These are phyloP conservation scores for Colletotrichum cereale DNA, from an alignment of 2,329 filamentous ascomycete species.

Conservation along the genomic window DNA sequence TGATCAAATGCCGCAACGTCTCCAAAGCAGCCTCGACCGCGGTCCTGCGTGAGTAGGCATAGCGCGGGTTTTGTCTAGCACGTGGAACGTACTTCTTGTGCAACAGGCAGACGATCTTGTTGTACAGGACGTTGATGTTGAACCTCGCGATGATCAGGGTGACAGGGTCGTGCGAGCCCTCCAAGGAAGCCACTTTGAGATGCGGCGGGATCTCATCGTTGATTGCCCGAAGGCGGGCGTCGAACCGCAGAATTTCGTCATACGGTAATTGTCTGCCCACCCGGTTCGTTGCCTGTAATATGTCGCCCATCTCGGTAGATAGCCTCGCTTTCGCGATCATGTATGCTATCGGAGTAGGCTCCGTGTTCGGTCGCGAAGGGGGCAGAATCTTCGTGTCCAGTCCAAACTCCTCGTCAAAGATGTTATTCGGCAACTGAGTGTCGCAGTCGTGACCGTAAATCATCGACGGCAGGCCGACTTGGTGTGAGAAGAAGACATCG, in stretches of 20 bases:
- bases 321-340: slow-evolving; percentile 81
- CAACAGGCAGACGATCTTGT: slow-evolving; percentile 89
- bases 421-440: slow-evolving; percentile 79
- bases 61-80: slow-evolving; percentile 82
- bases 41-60: slow-evolving; percentile 84
- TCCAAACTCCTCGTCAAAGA: slow-evolving; percentile 85
- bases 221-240: slow-evolving; percentile 71
- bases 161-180: slow-evolving; percentile 83
- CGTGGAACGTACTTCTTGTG: slow-evolving; percentile 89
- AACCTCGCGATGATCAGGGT: slow-evolving; percentile 89
- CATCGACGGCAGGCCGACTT: slow-evolving; percentile 75
- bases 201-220: slow-evolving; percentile 81
- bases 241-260: slow-evolving; percentile 73
- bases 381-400: slow-evolving; percentile 77
- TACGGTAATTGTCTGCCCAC: slow-evolving; percentile 69
- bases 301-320: slow-evolving; percentile 76
- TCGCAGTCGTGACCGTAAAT: slow-evolving; percentile 82
- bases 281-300: slow-evolving; percentile 74
- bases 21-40: slow-evolving; percentile 90
- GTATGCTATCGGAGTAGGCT: slow-evolving; percentile 82
- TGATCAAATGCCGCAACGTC: slow-evolving; percentile 81
- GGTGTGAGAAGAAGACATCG: slow-evolving; percentile 83
- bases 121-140: slow-evolving; percentile 85
- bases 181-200: slow-evolving; percentile 79
- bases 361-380: slow-evolving; percentile 73